Conservation (phyloP, 2,329 filamentous ascomycete species). For the Fusarium pseudograminearum region DNA sequence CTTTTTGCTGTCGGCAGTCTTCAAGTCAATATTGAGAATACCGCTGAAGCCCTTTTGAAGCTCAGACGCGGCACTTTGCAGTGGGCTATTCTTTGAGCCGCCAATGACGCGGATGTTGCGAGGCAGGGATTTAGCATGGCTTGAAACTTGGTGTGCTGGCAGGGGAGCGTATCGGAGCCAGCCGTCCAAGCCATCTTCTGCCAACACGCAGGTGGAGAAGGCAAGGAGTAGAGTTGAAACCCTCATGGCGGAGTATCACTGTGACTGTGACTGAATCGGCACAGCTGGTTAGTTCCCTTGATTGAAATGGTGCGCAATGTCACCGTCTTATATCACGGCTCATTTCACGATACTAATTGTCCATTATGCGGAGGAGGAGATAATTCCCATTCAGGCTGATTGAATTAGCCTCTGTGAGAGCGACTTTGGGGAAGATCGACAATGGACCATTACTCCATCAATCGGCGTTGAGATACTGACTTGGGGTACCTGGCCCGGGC, state of each 20-base stretch:
- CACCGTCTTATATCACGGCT: conserved; percentile 13
- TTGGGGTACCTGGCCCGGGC: conserved; percentile 23
- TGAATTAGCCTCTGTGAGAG: conserved; percentile 19
- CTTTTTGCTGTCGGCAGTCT: conserved; percentile 45
- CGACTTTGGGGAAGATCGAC: conserved; percentile 20
- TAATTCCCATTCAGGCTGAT: conserved; percentile 33
- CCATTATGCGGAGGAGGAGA: conserved; percentile 7
- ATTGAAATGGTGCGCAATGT: background rate
- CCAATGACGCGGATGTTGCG: conserved; percentile 66
- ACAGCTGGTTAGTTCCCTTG: background rate
- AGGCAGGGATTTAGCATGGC: conserved; percentile 58
- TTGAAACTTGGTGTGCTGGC: conserved; percentile 51
- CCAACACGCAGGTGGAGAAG: conserved; percentile 55
- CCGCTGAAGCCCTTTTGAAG: conserved; percentile 67
- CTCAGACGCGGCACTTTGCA: conserved; percentile 70
- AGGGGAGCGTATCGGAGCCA: conserved; percentile 73
- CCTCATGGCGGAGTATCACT: conserved; percentile 19
- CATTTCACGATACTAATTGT: conserved; percentile 1
- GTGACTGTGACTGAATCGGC: background rate
- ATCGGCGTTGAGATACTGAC: conserved; percentile 17
- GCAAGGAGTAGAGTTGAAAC: conserved; percentile 32
- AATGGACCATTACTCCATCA: conserved; percentile 21
- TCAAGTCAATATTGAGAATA: conserved; percentile 65
- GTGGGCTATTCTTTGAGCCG: conserved; percentile 63
- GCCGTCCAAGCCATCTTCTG: conserved; percentile 70